Conservation (phyloP, 106 monocot species). For the Dioscorea alata region DNA sequence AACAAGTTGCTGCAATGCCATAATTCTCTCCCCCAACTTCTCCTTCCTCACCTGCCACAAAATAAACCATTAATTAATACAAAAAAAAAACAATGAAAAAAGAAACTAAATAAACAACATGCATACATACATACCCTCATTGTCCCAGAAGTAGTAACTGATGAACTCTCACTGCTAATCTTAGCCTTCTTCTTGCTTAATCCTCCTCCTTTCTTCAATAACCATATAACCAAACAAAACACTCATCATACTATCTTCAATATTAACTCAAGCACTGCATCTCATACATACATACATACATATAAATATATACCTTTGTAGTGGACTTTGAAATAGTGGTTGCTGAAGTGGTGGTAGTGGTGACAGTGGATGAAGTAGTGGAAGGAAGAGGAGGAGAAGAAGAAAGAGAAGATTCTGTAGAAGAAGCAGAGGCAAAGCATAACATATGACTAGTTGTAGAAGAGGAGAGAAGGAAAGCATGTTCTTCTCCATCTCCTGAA, state of each 20-base stretch:
- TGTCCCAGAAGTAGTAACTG: neutral
- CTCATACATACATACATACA: neutral
- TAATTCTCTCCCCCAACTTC: constrained; percentile 40
- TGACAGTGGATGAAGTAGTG: constrained; percentile 17
- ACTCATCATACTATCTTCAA: neutral
- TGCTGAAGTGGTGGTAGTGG: constrained; percentile 9
- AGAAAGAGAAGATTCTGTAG: constrained; percentile 22
- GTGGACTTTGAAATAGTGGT: constrained; percentile 1
- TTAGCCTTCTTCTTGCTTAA: neutral
- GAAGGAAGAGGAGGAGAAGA: constrained; percentile 29
- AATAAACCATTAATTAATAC: neutral
- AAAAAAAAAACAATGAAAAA: neutral
- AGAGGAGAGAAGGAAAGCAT: constrained; percentile 8
- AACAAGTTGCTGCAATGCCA: constrained; percentile 39
- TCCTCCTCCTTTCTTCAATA: neutral
- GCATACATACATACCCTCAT: neutral
- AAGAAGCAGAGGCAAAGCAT: constrained; percentile 7
- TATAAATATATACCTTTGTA: neutral
- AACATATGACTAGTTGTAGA: constrained; percentile 5
- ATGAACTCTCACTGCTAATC: neutral
- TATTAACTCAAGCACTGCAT: neutral
- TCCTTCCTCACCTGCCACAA: constrained; percentile 33
- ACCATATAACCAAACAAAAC: neutral
- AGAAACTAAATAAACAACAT: neutral
- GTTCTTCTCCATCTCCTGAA: constrained; percentile 8